Conservation (phyloP, 169 alveolate species). For the Amoebophrya sp. region DNA sequence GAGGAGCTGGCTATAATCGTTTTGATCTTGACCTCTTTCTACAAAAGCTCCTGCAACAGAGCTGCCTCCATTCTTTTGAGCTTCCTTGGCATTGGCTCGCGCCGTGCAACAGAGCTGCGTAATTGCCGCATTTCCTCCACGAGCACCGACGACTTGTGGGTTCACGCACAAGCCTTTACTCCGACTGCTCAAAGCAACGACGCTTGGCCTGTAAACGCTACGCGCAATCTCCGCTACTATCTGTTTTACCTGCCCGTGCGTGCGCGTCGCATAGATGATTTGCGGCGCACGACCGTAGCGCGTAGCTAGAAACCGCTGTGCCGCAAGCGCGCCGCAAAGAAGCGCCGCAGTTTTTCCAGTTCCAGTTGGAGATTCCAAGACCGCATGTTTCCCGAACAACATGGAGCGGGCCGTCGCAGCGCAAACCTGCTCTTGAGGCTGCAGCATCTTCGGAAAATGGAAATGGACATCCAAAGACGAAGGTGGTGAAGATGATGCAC, state of each 20-base stretch:
- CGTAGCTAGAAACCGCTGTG: neutral
- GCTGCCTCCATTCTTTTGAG: no score
- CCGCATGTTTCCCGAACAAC: neutral
- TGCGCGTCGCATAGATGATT: neutral
- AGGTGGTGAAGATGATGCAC: no score
- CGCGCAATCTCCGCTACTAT: neutral
- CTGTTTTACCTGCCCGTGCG: neutral
- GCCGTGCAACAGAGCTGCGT: no score
- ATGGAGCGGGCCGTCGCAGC: neutral
- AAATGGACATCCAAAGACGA: neutral
- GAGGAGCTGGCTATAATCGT: no score
- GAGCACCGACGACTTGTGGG: neutral
- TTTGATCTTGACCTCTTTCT: no score
- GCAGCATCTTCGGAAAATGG: neutral
- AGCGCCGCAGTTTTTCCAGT: slow-evolving; percentile 7
- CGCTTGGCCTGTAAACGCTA: neutral
- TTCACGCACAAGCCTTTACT: neutral
- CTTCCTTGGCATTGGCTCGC: no score
- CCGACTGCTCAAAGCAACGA: neutral
- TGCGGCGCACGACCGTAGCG: neutral
- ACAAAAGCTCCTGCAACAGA: no score
- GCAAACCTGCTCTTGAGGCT: neutral
- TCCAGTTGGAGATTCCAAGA: neutral
- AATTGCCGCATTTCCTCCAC: no score
- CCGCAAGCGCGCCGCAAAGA: neutral